Base-by-base conservation (phyloP, 805 yeast genomes). In the Candida namnaoensis region DNA sequence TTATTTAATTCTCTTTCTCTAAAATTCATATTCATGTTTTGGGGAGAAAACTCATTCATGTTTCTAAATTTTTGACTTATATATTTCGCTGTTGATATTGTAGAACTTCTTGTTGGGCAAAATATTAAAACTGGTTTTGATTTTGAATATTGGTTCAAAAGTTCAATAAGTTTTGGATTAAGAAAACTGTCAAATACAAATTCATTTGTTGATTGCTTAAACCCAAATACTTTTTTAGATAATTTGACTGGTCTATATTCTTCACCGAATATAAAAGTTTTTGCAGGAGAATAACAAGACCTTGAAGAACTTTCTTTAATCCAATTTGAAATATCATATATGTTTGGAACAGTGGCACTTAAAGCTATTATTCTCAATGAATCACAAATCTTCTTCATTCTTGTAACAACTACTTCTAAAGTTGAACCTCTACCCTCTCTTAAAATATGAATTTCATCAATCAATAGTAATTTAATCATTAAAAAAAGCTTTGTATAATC, bases 301-400 rank as follows among this genome's bases (percentile, higher is more conserved):
- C n/a, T n/a, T 2, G 35, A 38, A 3, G 52, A 48, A 10, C 42
- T 45, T n/a, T 57, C 42, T 38, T 55, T 61, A 28, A 73, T 40
- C 78, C 79, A 73, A 1, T 40, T 42, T 1, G 78, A 65, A 3
- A 76, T 52, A 46, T 76, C 80, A 5, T 58, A 56, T 8, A 72
- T 66, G 43, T 76, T 76, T 3, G 78, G 76, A 12, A 75, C 68
- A 0, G 80, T 73, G 1, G 81, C 81, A 30, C 80, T 72, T 1
- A 71, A 54, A 0, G 73, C 74, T 19, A 73, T 51, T 15, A 73
- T 60, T 42, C 78, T 56, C n/a, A 72, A 46, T 30, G 50, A 40
- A 1, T 43, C 36, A 30, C 68, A 61, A 43, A 67, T 49, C 26
- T 57, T 55, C 43, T 66, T 71, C 75, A 72, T 69, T 47, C 78